Evolutionary conservation across 2,329 filamentous ascomycete genomes (phyloP), one percentile per base, ranked within the genome.

Genomic region (Claviceps pazoutovae): DNA sequence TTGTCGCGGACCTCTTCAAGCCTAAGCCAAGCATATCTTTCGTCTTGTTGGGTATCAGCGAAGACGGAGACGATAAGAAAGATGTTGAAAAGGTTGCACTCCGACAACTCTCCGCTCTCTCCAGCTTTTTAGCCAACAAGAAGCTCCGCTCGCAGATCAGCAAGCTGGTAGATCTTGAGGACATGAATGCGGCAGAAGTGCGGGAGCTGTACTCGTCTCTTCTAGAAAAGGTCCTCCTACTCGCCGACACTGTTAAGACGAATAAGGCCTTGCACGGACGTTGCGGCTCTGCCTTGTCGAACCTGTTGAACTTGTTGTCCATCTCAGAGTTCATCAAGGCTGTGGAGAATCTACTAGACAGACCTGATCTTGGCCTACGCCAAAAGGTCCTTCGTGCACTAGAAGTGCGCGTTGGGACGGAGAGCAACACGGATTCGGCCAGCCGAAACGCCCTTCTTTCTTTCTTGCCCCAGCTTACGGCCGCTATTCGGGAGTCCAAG

Each of bases 321-420:
- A 89, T 91, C 3, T 76, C 82, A 50, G 88, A 96, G 67, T 93
- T 97, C 66, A 82, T 97, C 65, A 87, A 88, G 64, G 86, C 89
- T 9, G 84, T 94, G 42, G 87, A 95, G 63, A 80, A 82, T 30
- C 74, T 98, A 34, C 79, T 97, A 38, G 79, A 86, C 57, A 80
- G 84, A 48, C 81, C 86, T 5, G 83, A 88, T 56, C 76, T 87
- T 58, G 80, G 86, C 48, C 74, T 91, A 49, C 85, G 86, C 1
- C 82, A 85, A 57, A 90, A 87, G 68, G 87, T 89, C 48, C 79
- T 91, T 55, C 83, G 78, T 54, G 86, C 91, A 1, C 77, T 98
- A 19, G 88, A 94, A 62, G 74, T 82, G 51, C 85, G 91, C 43
- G 83, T 95, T 38, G 81, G 85, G 51, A 75, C 81, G 55, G 86